These are phyloP conservation scores for Fusarium goolgardi DNA, from an alignment of 2,329 filamentous ascomycete genomes.

Conservation along the genomic window DNA sequence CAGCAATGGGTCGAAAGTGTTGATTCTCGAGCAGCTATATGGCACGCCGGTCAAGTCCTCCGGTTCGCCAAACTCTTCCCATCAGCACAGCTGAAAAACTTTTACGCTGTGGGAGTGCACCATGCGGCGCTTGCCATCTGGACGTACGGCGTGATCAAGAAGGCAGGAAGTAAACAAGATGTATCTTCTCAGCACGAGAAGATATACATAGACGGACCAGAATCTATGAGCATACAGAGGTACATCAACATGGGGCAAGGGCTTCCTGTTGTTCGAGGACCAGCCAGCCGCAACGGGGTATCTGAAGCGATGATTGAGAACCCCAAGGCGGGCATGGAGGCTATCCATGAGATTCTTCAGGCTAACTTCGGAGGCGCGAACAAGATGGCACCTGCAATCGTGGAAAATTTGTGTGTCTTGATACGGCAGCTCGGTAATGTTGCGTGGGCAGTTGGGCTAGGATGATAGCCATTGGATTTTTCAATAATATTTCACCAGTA, in stretches of 20 bases:
- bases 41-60: conserved; percentile 75
- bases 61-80: conserved; percentile 68
- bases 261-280: conserved; percentile 60
- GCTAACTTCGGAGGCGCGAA: conserved; percentile 61
- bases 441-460: conserved; percentile 55
- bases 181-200: conserved; percentile 52
- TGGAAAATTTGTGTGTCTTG: conserved; percentile 74
- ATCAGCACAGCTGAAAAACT: conserved; percentile 67
- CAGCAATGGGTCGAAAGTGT: conserved; percentile 68
- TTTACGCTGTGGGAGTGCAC: conserved; percentile 75
- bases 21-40: conserved; percentile 70
- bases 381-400: conserved; percentile 67
- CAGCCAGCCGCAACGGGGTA: conserved; percentile 45
- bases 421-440: conserved; percentile 70
- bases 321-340: conserved; percentile 68
- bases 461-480: conserved; percentile 29
- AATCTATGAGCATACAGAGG: conserved; percentile 64
- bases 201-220: conserved; percentile 67
- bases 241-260: conserved; percentile 69
- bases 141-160: conserved; percentile 72
- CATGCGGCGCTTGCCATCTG: conserved; percentile 76
- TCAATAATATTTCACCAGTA: neutral
- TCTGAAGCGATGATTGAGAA: conserved; percentile 62
- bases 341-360: conserved; percentile 67
- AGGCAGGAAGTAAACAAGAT: conserved; percentile 53